Percentiles rank a stretch among this genome's conserved stretches.
Conservation (phyloP, 2,329 filamentous ascomycete species). For the Penicillium concentricum region DNA sequence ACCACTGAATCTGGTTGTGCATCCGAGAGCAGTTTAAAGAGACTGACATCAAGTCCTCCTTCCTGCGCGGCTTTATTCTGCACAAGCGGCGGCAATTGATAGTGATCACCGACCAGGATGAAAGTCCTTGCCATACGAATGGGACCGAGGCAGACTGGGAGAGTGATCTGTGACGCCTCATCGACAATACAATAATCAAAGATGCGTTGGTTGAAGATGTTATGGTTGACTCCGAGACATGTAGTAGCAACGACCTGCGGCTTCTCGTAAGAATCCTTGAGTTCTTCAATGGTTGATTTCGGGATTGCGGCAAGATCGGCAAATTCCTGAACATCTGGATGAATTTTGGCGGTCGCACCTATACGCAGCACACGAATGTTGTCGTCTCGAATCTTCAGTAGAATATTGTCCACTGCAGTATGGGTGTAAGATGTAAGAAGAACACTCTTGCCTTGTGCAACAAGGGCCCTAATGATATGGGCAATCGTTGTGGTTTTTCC, state of each 20-base stretch:
- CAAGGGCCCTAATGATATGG: conserved; percentile 88
- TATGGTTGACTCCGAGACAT: conserved; percentile 86
- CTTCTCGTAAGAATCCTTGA: conserved; percentile 78
- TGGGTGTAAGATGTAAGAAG: conserved; percentile 94
- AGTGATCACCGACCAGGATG: conserved; percentile 93
- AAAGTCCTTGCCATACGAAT: conserved; percentile 92
- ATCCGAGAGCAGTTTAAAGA: conserved; percentile 93
- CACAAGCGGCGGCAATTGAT: conserved; percentile 90
- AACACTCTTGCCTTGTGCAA: conserved; percentile 87
- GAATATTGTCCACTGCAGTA: conserved; percentile 95
- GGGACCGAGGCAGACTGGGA: conserved; percentile 90
- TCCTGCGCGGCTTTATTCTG: conserved; percentile 84
- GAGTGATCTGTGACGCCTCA: conserved; percentile 94
- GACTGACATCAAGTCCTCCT: conserved; percentile 84
- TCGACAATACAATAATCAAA: conserved; percentile 99
- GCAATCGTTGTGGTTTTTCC: conserved; percentile 98
- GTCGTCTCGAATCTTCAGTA: conserved; percentile 83
- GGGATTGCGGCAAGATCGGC: conserved; percentile 73
- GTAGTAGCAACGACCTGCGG: conserved; percentile 92
- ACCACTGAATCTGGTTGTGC: conserved; percentile 83
- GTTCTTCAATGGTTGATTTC: conserved; percentile 75
- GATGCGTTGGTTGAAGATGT: conserved; percentile 79
- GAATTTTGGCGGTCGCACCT: conserved; percentile 79
- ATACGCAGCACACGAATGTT: conserved; percentile 79
- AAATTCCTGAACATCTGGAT: conserved; percentile 83